These are phyloP conservation scores for Trifolium subterraneum DNA, from an alignment of 306 rosid genomes.

Conservation along the genomic window DNA sequence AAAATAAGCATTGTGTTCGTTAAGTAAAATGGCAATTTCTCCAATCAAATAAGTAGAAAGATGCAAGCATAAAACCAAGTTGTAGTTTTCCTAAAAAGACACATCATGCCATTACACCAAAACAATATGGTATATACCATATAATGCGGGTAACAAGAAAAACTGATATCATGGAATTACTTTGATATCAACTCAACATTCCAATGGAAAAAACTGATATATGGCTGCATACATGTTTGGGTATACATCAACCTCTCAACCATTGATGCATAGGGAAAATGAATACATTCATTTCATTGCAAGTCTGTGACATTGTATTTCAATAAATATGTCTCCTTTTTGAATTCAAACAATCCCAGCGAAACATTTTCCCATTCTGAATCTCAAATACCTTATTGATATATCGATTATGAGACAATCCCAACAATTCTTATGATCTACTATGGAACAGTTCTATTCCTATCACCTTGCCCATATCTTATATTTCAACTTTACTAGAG, in stretches of 20 bases:
- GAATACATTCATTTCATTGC: neutral
- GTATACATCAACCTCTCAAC: neutral
- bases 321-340: neutral
- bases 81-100: neutral
- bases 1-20: neutral
- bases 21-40: constrained; percentile 24
- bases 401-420: neutral
- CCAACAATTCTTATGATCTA: neutral
- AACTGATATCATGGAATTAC: too few species aligned
- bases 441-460: neutral
- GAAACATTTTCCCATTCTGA: too few species aligned
- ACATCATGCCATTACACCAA: neutral
- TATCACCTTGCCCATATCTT: neutral
- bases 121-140: neutral
- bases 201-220: neutral
- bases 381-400: neutral
- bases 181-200: too few species aligned
- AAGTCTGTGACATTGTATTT: neutral
- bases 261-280: neutral
- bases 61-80: constrained; percentile 3
- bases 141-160: too few species aligned
- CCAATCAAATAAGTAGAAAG: constrained; percentile 17
- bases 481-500: neutral
- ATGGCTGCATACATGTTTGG: neutral
- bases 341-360: neutral